Evolutionary conservation across 768 basidiomycete species (phyloP), one percentile per base, ranked within the genome.

Genomic region (Russula sp.): DNA sequence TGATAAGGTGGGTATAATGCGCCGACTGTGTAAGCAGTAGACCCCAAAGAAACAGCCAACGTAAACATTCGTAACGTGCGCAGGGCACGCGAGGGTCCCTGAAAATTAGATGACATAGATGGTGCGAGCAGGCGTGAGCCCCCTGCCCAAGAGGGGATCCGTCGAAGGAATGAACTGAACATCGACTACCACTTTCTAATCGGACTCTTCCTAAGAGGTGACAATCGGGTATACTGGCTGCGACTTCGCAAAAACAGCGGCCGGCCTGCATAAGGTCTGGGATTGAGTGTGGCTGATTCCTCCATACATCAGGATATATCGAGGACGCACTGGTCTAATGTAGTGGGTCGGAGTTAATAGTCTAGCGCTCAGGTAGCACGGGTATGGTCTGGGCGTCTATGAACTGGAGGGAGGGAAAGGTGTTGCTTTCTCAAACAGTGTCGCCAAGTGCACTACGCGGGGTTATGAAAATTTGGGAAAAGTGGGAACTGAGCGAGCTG

Each of bases 1-100:
- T 87, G 72, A 0, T 80, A 74, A 6, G 87, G 91, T 6, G 89
- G 91, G 69, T 85, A 91, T 65, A 91, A 74, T 6, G 87, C 79
- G 9, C 91, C 91, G 2, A 76, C 44, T 10, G 77, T 73, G 68
- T 84, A 84, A 11, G 77, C 69, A 1, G 73, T 65, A 40, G 71
- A 27, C 2, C 55, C 67, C 16, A 63, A 4, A 42, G 64, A 48
- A 9, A 59, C 49, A 18, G 60, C 55, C 49, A 61, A 51, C n/a
- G 61, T 34, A 5, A 62, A 27, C 8, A 27, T 56, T 18, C 65
- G 59, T 10, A 66, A 35, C 22, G 37, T 35, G 20, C 53, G 57
- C 27, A 35, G 11, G n/a, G 14, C 18, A 44, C 45, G 62, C 20
- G 55, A 63, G 31, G 40, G 45, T 9, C 22, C 10, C 35, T 6